Conservation (phyloP, 257 asterid species). For the Gardenia jasminoides region DNA sequence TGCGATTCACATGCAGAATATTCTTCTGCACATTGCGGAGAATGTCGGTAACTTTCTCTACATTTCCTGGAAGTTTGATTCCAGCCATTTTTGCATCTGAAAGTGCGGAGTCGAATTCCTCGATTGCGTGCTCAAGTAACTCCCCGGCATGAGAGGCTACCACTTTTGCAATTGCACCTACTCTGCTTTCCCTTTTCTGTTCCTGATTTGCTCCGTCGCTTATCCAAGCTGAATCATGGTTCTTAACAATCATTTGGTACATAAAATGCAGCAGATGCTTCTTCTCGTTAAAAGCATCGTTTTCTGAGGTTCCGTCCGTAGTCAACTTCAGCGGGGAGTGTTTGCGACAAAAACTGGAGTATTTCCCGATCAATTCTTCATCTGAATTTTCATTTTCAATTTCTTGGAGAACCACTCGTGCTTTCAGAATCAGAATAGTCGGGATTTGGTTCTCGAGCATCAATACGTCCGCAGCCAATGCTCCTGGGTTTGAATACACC, state of each 20-base stretch:
- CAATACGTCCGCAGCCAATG: slow-evolving; percentile 22
- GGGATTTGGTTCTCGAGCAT: slow-evolving; percentile 59
- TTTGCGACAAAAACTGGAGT: slow-evolving; percentile 9
- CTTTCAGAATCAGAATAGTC: slow-evolving; percentile 11
- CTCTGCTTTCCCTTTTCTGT: background rate
- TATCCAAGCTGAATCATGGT: background rate
- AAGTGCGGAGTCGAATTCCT: background rate
- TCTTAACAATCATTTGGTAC: slow-evolving; percentile 27
- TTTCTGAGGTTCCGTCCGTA: background rate
- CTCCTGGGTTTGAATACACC: background rate
- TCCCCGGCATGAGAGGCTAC: background rate
- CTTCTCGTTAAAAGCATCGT: background rate
- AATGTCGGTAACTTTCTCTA: background rate
- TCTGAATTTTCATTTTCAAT: background rate
- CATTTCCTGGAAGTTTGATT: background rate
- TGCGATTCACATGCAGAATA: background rate
- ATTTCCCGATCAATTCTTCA: background rate
- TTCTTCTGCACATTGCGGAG: background rate
- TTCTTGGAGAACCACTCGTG: slow-evolving; percentile 2
- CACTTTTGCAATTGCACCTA: background rate
- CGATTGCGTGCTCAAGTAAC: background rate
- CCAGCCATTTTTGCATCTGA: background rate
- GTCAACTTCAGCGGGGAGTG: slow-evolving; percentile 35
- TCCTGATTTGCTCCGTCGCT: too few relatives aligned
- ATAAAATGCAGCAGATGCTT: slow-evolving; percentile 34